Base-by-base conservation (phyloP, 2,329 filamentous ascomycete species). In the Drechslera avenae region DNA sequence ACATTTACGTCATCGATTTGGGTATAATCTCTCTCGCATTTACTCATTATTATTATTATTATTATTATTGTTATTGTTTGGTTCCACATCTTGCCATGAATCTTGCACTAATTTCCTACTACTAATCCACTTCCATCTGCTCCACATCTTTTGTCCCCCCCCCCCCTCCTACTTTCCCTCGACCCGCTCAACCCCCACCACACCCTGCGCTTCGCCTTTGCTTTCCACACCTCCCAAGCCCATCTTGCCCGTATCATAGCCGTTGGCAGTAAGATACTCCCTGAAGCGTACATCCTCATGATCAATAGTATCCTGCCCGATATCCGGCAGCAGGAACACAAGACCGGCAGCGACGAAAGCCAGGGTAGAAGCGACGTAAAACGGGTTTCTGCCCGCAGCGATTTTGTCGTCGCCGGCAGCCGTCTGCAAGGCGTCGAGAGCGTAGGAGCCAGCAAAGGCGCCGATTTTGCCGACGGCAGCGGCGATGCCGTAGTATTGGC, bases 371-470 rank as follows among this genome's bases (percentile, higher is more conserved):
- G 86, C 87, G n/a, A 97, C 90, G 73, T 86, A 96, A 76, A 96
- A 97, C 0, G 91, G 91, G 60, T 95, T 91, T 69, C 96, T 91
- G 1, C 90, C 90, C 4, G 81, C 79, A 16, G 83, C 69, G 16
- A 68, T 64, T 28, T 57, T 44, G 41, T 71, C 68, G n/a, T 66
- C 59, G 6, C 71, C 68, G 2, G 71, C 72, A 21, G 66, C 63
- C 21, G 63, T 70, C 48, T 75, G 80, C 16, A 82, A 75, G 52
- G 91, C 83, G 0, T 88, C 87, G 67, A 94, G 91, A 10, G 94
- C 86, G 63, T 89, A 92, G 1, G 88, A 90, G 8, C 92, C 92
- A 7, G 95, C 85, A 62, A 96, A 96, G 2, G 91, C 92, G 41
- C 87, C 87, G 31, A 91, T 82, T 73, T 91, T 92, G 54, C 89